phyloP scores from a whole-genome alignment of 164 flowering plant genomes.

The Stephania cephalantha region DNA sequence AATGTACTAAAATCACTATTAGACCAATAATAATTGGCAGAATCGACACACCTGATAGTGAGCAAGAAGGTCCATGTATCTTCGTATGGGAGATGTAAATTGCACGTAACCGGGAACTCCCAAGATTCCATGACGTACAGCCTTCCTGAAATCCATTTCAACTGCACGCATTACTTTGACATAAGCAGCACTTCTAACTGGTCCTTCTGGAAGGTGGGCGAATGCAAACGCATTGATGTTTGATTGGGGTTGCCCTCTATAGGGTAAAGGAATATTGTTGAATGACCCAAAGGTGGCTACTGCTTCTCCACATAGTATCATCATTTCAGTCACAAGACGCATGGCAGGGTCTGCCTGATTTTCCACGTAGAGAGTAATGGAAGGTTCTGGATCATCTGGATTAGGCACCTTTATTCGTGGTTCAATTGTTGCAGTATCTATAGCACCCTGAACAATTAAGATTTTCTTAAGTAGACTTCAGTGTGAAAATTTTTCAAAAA shows the following conservation, averaged over 20 bases:
- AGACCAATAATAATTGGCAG: background rate
- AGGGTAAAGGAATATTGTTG: conserved; percentile 78
- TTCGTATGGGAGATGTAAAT: conserved; percentile 93
- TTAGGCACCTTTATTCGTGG: conserved; percentile 75
- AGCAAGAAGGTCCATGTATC: conserved; percentile 93
- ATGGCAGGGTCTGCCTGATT: conserved; percentile 85
- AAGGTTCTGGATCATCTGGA: conserved; percentile 86
- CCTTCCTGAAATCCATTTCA: conserved; percentile 82
- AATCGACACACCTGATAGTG: conserved; percentile 67
- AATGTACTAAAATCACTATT: background rate
- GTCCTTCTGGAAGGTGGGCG: conserved; percentile 95
- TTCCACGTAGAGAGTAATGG: conserved; percentile 85
- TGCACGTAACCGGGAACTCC: conserved; percentile 98
- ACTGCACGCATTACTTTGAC: conserved; percentile 86
- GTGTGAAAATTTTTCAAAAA: background rate
- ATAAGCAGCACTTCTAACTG: conserved; percentile 70
- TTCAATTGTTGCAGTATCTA: conserved; percentile 72
- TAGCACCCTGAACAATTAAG: conserved; percentile 54
- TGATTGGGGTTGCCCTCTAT: conserved; percentile 92
- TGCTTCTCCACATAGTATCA: conserved; percentile 93
- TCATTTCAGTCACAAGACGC: conserved; percentile 96
- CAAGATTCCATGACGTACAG: conserved; percentile 73
- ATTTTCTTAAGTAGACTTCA: background rate
- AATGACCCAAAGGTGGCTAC: conserved; percentile 72
- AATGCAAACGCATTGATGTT: conserved; percentile 62